Base-by-base conservation (phyloP, 1,284 basidiomycete genomes). In the Mycena sp. region DNA sequence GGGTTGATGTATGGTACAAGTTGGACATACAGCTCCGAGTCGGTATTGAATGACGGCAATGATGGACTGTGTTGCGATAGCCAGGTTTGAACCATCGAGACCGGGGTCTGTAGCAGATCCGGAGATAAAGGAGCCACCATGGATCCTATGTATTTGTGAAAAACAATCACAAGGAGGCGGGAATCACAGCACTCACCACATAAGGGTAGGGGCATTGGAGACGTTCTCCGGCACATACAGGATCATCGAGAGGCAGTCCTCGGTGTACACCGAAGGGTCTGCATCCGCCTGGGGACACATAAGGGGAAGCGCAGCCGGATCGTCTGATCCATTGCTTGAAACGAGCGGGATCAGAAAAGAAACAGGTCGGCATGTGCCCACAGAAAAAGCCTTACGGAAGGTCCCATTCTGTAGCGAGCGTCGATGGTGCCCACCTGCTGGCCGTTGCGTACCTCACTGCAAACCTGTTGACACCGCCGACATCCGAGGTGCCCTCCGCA, bases 1-100 rank as follows among this genome's bases (percentile, higher is more conserved):
- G 23, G 49, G 50, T 29, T 32, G 48, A 41, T 29, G 17, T 10
- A 23, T 48, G 12, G 46, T 28, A 61, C 48, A 54, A 25, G 56
- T 25, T 25, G 26, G 26, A 81, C 87, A 67, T 74, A 91, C 89
- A 59, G 88, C 87, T 58, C 93, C 95, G 9, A 97, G 82, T 26
- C 95, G 90, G 71, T 94, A 93, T 75, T 97, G 95, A 11, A 94
- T 78, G 17, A 94, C 88, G 14, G 91, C 88, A n/a, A 96, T 92
- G 62, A 97, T 88, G 4, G 93, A 88, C 50, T 88, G 82, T 2
- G 93, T 92, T 5, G 86, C 83, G 6, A 81, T 72, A 1, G 94
- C 94, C 10, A 96, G 83, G 3, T 81, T 83, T 1, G 91, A 89
- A 0, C 93, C 95, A 74, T 96, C 92, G 4, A 97, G 78, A 12